Conservation (phyloP, 148 eudicot species). For the Dianthus caryophyllus region DNA sequence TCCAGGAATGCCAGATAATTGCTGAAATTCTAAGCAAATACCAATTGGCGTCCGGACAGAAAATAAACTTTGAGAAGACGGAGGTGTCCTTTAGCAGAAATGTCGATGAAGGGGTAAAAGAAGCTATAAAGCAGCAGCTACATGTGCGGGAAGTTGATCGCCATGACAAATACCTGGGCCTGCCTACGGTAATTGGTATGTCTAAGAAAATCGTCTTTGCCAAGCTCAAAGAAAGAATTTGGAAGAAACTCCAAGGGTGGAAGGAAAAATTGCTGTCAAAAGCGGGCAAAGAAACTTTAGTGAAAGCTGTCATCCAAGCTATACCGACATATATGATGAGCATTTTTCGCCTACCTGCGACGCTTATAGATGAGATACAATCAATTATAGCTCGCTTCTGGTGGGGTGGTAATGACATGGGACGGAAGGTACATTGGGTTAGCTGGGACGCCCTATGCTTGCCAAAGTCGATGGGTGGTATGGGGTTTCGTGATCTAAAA, state of each 20-base stretch:
- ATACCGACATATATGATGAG: too few relatives aligned
- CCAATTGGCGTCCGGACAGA: too few relatives aligned
- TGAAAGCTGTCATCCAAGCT: too few relatives aligned
- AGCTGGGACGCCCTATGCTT: neutral
- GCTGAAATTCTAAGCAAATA: too few relatives aligned
- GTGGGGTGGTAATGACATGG: neutral
- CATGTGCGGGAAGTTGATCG: neutral
- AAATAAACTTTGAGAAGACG: too few relatives aligned
- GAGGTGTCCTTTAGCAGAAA: too few relatives aligned
- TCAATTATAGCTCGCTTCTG: neutral
- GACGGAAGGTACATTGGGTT: constrained; percentile 9
- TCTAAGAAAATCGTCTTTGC: neutral
- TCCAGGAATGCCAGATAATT: too few relatives aligned
- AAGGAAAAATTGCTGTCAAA: too few relatives aligned
- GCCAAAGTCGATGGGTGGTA: neutral
- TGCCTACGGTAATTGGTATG: neutral
- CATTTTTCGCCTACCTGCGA: neutral
- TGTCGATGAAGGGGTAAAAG: too few relatives aligned
- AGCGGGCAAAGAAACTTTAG: too few relatives aligned
- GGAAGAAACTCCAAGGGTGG: neutral
- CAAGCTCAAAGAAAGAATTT: neutral
- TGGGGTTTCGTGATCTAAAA: neutral
- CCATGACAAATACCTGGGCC: neutral
- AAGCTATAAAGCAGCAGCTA: neutral
- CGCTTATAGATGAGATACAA: neutral